Evolutionary conservation across 129 eudicot genomes (phyloP), one percentile per base, ranked within the genome.

Genomic region (Chrysanthemum makinoi): DNA sequence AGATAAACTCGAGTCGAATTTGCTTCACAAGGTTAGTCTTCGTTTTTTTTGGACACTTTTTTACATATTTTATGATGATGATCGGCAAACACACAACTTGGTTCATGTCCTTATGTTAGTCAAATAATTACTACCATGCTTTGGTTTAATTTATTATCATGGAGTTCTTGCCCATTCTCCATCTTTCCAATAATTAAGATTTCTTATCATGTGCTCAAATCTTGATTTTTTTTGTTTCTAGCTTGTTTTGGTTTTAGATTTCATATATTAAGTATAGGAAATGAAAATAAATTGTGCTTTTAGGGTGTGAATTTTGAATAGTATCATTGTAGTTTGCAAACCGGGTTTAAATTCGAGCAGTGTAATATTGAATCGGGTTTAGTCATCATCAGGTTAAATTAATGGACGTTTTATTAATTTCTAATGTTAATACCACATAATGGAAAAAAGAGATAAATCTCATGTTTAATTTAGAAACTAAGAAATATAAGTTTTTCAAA

Each of bases 21-120:
- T 91, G 28, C 62, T 91, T 12, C 85, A 82, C 48, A 86, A 86
- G 97, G 97, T 91, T 58, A 56, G 7, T 14, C 10, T 8, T 60
- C 10, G 59, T 26, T 15, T 11, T 60, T 54, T 51, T 44, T 20
- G n/a, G n/a, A n/a, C n/a, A n/a, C n/a, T n/a, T n/a, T 39, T 0
- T 0, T 35, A 35, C 44, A 35, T 35, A 8, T 35, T 5, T 0
- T 6, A 35, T 33, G 20, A 33, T 35, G 0, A 0, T 35, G 44
- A 35, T 35, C 8, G 44, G 44, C 44, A 35, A 35, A 35, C 44
- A 33, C 43, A 35, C 44, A 28, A 28, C 33, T 28, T 28, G 33
- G 33, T 58, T 61, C 15, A 50, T 30, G 12, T 66, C 10, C 56
- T 46, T 67, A 30, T 28, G 13, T 26, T 13, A 24, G 65, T 59